Conservation (phyloP, 164 flowering plant species). For the Sedum album region DNA sequence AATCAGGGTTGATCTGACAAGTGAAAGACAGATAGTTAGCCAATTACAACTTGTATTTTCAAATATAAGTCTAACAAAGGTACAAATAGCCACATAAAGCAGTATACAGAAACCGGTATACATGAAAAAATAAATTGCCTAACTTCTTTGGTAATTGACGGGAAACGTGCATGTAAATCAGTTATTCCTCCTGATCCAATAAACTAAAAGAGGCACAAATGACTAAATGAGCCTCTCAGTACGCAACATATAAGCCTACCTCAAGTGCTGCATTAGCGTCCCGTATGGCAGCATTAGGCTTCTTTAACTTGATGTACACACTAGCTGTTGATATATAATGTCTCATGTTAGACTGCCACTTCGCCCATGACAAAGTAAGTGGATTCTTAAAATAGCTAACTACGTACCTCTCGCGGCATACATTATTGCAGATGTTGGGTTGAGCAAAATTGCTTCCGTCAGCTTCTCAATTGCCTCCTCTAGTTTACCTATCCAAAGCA, state of each 20-base stretch:
- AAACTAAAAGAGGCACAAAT: no score
- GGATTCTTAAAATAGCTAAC: not conserved
- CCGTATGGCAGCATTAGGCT: constrained; percentile 93
- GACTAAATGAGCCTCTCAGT: no score
- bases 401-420: constrained; percentile 77
- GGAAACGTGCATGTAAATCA: not conserved
- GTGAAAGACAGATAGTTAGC: not conserved
- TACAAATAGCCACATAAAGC: not conserved
- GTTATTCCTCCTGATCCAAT: no score
- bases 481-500: constrained; percentile 46
- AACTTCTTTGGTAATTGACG: not conserved
- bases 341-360: not conserved
- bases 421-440: constrained; percentile 94
- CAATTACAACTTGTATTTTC: not conserved
- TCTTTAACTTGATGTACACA: constrained; percentile 86
- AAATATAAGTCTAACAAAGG: not conserved
- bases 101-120: not conserved
- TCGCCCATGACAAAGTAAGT: not conserved
- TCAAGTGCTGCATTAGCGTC: constrained; percentile 94
- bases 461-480: constrained; percentile 81
- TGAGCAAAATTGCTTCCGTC: constrained; percentile 71
- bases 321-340: constrained; percentile 42
- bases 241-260: constrained; percentile 26
- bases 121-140: not conserved
- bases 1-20: constrained; percentile 85